Percentiles rank a stretch among this genome's conserved stretches.
phyloP scores from a whole-genome alignment of 768 basidiomycete species.

The Mycena galopus region DNA sequence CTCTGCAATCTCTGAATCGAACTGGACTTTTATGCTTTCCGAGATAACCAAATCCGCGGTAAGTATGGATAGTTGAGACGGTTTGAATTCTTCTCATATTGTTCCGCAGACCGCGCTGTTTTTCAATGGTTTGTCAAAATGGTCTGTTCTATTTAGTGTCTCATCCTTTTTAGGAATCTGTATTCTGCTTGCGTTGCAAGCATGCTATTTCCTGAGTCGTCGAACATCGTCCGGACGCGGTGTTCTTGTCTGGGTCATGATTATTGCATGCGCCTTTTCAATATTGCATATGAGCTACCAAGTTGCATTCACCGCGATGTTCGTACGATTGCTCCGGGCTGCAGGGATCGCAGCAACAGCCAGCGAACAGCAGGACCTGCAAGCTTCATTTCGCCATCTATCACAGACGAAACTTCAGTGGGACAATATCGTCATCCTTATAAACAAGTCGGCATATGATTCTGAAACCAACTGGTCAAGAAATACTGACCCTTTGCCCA shows the following conservation, averaged over 20 bases:
- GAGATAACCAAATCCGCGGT: constrained; percentile 13
- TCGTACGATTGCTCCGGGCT: background rate
- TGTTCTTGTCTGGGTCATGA: background rate
- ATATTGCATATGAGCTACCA: background rate
- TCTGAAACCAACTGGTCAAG: background rate
- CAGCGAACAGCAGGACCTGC: background rate
- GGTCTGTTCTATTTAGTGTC: background rate
- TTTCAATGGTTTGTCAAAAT: background rate
- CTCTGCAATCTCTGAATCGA: background rate
- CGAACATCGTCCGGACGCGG: background rate
- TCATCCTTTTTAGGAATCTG: background rate
- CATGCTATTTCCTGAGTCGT: background rate
- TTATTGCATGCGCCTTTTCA: background rate
- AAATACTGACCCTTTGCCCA: background rate
- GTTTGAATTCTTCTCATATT: no score
- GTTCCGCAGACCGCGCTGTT: background rate
- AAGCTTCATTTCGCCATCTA: background rate
- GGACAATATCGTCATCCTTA: background rate
- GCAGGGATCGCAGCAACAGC: background rate
- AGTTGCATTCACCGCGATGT: background rate
- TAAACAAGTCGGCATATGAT: background rate
- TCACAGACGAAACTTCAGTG: background rate
- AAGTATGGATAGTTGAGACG: no score
- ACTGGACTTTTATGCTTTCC: background rate
- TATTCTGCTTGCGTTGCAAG: background rate